phyloP scores from a whole-genome alignment of 2,329 filamentous ascomycete genomes.

The Hypocreales sp. region DNA sequence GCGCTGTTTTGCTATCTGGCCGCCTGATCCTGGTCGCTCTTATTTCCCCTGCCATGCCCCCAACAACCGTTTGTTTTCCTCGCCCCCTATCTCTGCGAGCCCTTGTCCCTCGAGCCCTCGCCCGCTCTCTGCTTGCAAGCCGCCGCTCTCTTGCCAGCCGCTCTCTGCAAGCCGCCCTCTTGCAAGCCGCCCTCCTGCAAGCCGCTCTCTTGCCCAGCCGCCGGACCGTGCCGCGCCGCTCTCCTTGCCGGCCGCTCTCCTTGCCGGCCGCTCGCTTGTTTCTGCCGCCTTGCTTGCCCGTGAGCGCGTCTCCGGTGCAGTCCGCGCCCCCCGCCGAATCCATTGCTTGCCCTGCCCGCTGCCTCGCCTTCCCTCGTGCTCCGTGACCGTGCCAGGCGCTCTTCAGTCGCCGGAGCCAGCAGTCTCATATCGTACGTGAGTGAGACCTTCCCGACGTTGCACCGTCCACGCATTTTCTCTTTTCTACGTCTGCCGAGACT shows the following conservation, averaged over 20 bases:
- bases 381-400: background rate
- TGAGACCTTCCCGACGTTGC: background rate
- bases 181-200: no score
- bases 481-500: background rate
- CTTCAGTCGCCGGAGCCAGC: no score
- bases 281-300: background rate
- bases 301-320: background rate
- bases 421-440: no score
- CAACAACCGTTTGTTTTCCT: conserved; percentile 1
- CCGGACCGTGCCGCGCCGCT: no score
- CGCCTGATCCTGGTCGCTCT: conserved; percentile 2
- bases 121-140: no score
- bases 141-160: no score
- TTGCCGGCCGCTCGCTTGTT: no score
- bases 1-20: conserved; percentile 3
- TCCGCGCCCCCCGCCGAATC: background rate
- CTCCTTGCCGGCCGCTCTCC: no score
- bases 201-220: no score
- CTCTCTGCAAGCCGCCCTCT: no score
- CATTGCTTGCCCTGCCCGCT: background rate
- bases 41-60: conserved; percentile 2
- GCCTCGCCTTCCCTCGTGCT: background rate
- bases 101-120: no score
- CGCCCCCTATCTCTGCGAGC: no score
- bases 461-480: background rate